Evolutionary conservation across 306 rosid species (phyloP).

Genomic region (Fagus sylvatica): DNA sequence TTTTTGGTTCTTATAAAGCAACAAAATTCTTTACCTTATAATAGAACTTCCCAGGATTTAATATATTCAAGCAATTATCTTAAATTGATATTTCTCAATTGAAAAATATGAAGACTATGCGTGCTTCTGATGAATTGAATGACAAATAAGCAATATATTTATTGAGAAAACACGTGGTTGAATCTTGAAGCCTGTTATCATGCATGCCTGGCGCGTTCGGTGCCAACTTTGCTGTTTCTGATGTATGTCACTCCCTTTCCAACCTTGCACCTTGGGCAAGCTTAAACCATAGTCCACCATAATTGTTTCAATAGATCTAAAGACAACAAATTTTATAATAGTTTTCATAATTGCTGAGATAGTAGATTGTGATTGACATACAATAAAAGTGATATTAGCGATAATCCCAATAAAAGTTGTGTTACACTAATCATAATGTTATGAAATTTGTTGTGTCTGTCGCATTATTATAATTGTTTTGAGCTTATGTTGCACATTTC

Average conservation of each 20-base stretch:
- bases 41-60: background rate
- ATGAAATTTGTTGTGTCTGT: too few species aligned
- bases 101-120: background rate
- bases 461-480: background rate
- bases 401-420: too few species aligned
- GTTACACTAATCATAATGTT: too few species aligned
- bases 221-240: background rate
- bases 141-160: too few species aligned
- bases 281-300: background rate
- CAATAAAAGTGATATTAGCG: too few species aligned
- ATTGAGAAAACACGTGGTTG: background rate
- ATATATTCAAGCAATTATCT: background rate
- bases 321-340: too few species aligned
- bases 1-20: background rate
- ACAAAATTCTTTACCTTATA: background rate
- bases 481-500: conserved; percentile 6
- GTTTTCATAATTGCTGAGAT: too few species aligned
- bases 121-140: background rate
- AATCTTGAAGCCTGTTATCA: background rate
- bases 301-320: background rate
- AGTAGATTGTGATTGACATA: too few species aligned
- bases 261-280: background rate
- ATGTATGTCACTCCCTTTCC: background rate
- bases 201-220: background rate
- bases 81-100: background rate